Conservation (phyloP, 2,329 filamentous ascomycete species). For the Erysiphe pulchra region DNA sequence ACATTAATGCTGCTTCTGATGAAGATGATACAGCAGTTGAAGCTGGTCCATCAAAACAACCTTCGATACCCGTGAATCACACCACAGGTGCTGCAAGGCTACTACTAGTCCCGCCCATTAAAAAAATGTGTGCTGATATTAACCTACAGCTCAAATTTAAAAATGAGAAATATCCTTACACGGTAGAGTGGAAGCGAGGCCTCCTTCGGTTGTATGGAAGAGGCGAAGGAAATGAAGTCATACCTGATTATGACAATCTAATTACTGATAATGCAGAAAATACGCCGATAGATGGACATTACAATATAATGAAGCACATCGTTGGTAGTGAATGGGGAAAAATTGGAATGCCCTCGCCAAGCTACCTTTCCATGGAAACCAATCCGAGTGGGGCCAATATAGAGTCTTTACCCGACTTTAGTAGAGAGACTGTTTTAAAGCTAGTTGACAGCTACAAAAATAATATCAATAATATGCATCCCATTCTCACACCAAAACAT, state of each 20-base stretch:
- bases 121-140: constrained; percentile 24
- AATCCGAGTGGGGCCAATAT: constrained; percentile 9
- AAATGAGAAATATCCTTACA: constrained; percentile 48
- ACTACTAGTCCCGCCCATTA: constrained; percentile 44
- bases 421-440: constrained; percentile 21
- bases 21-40: constrained; percentile 18
- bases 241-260: constrained; percentile 17
- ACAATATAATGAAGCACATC: constrained; percentile 27
- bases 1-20: constrained; percentile 17
- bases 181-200: constrained; percentile 47
- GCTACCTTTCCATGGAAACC: constrained; percentile 5
- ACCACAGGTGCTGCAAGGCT: constrained; percentile 74
- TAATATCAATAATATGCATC: constrained; percentile 39
- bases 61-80: constrained; percentile 60
- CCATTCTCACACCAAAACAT: constrained; percentile 28
- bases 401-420: constrained; percentile 29
- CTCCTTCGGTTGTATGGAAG: constrained; percentile 51
- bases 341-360: constrained; percentile 17
- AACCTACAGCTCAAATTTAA: constrained; percentile 24
- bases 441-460: constrained; percentile 32
- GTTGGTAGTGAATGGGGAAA: constrained; percentile 31
- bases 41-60: constrained; percentile 28
- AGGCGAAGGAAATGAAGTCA: constrained; percentile 44
- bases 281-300: constrained; percentile 19
- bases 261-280: constrained; percentile 18